These are phyloP conservation scores for Caryopteris hybrid DNA, from an alignment of 305 asterid species.

Conservation along the genomic window DNA sequence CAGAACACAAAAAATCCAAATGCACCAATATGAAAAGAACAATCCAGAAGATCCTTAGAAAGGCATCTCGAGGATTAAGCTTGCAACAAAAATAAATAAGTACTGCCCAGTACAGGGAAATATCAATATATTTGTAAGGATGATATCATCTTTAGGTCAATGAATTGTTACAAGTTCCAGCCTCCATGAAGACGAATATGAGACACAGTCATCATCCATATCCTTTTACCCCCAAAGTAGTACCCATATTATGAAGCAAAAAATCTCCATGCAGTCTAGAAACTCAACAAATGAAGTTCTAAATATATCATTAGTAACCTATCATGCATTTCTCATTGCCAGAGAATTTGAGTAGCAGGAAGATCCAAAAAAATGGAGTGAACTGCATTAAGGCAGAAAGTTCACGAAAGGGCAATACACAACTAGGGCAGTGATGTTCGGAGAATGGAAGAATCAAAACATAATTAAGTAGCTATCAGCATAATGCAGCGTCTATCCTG, in stretches of 20 bases:
- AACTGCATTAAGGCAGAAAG: conserved; percentile 3
- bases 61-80: conserved; percentile 3
- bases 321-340: neutral
- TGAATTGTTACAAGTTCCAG: neutral
- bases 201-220: neutral
- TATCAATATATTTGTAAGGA: neutral
- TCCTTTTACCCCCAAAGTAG: neutral
- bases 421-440: conserved; percentile 7
- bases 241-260: neutral
- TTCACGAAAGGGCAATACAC: neutral
- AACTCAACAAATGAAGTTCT: neutral
- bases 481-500: neutral
- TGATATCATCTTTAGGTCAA: neutral
- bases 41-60: neutral
- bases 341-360: neutral
- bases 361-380: neutral
- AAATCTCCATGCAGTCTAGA: conserved; percentile 2
- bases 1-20: neutral
- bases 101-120: neutral
- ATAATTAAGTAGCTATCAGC: neutral
- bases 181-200: neutral
- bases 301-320: neutral
- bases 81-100: neutral
- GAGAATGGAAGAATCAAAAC: neutral
- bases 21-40: neutral